These are phyloP conservation scores for Scheffersomyces illinoinensis DNA, from an alignment of 1,139 yeast species.

Conservation along the genomic window DNA sequence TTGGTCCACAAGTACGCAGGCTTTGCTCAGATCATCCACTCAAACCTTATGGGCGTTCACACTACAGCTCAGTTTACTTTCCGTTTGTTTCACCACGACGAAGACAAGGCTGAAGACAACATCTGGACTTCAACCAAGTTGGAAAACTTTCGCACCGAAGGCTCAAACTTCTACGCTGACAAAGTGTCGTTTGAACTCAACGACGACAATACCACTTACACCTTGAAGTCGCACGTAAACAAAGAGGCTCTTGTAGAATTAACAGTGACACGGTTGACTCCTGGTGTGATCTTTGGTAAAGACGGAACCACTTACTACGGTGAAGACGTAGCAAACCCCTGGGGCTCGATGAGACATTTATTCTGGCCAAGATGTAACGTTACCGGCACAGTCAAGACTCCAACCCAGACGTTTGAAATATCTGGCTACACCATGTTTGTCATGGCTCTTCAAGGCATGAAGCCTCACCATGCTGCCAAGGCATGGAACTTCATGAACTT, in stretches of 20 bases:
- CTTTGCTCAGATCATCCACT: constrained; percentile 92
- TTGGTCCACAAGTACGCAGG: constrained; percentile 68
- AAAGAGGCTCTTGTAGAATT: constrained; percentile 75
- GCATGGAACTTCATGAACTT: constrained; percentile 93
- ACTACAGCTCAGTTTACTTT: constrained; percentile 96
- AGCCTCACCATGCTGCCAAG: constrained; percentile 98
- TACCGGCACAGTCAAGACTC: constrained; percentile 57
- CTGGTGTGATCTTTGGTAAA: constrained; percentile 87
- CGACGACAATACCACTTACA: constrained; percentile 56
- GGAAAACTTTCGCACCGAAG: constrained; percentile 75
- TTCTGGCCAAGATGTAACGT: constrained; percentile 92
- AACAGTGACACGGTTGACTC: constrained; percentile 58
- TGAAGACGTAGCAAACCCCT: constrained; percentile 75
- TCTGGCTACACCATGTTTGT: constrained; percentile 80
- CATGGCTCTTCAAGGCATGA: constrained; percentile 99
- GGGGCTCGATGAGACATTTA: constrained; percentile 96
- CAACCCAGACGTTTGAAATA: constrained; percentile 29
- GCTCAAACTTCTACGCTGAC: constrained; percentile 80
- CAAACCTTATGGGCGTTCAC: constrained; percentile 84
- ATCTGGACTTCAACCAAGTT: constrained; percentile 91
- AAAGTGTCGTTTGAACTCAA: constrained; percentile 61
- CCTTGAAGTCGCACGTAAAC: constrained; percentile 65
- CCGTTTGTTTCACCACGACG: constrained; percentile 62
- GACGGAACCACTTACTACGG: constrained; percentile 89
- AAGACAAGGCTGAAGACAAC: constrained; percentile 37